Evolutionary conservation across 176 grass and related monocot species (phyloP).

Genomic region (Bothriochloa decipiens): DNA sequence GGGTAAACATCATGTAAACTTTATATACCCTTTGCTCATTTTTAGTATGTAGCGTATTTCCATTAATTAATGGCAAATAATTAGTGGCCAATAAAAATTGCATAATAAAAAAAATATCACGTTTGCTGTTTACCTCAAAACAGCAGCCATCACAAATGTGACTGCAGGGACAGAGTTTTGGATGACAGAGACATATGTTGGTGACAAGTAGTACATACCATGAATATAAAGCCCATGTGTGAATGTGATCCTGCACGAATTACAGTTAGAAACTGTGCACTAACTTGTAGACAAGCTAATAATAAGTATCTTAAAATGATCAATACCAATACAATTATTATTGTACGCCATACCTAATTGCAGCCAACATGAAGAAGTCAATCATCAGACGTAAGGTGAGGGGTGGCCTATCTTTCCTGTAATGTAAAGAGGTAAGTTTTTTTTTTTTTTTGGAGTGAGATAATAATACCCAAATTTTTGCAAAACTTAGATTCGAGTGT

Average conservation of each 20-base stretch:
- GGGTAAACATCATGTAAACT: too few relatives aligned
- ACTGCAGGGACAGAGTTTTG: slow-evolving; percentile 63
- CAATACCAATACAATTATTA: background rate
- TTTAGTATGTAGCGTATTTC: too few relatives aligned
- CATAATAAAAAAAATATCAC: background rate
- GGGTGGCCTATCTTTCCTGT: slow-evolving; percentile 59
- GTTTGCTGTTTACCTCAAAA: slow-evolving; percentile 36
- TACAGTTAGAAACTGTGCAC: background rate
- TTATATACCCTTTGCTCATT: too few relatives aligned
- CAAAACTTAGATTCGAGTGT: too few relatives aligned
- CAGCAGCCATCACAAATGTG: slow-evolving; percentile 61
- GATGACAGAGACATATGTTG: slow-evolving; percentile 69
- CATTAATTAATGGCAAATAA: too few relatives aligned
- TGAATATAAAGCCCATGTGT: slow-evolving; percentile 63
- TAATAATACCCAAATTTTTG: too few relatives aligned
- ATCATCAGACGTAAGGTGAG: slow-evolving; percentile 51
- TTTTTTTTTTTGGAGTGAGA: too few relatives aligned
- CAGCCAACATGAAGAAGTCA: slow-evolving; percentile 63
- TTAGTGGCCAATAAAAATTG: too few relatives aligned
- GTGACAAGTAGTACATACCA: slow-evolving; percentile 59
- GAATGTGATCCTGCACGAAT: slow-evolving; percentile 49
- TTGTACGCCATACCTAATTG: slow-evolving; percentile 44
- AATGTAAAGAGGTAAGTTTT: background rate
- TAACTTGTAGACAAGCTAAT: background rate
- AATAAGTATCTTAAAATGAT: background rate